A percentile compares a stretch with the other conserved stretches of the same genome.
Evolutionary conservation across 192 early-diverging fungal species (phyloP).

Genomic region (Gaertneriomyces semiglobifer): DNA sequence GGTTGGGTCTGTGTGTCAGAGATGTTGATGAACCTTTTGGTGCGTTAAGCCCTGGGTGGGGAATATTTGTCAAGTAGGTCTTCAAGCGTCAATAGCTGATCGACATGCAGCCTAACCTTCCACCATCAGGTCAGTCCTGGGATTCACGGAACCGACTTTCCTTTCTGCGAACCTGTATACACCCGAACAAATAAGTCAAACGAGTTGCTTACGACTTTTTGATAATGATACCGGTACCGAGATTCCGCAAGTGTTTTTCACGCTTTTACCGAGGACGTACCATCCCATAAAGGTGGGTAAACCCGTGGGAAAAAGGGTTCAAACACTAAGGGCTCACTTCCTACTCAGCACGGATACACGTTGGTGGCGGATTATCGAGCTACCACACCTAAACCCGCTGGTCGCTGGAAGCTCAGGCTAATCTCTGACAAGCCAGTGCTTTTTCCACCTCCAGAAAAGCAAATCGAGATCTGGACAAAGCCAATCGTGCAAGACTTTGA

Average conservation of each 20-base stretch:
- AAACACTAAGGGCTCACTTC: neutral
- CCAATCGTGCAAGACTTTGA: conserved; percentile 53
- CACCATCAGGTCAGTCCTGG: conserved; percentile 32
- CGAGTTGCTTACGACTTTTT: conserved; percentile 39
- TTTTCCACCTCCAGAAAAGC: conserved; percentile 30
- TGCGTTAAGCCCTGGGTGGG: conserved; percentile 1
- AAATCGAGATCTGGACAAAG: conserved; percentile 41
- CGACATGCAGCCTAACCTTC: neutral
- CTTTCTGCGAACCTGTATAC: conserved; percentile 41
- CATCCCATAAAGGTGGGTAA: conserved; percentile 45
- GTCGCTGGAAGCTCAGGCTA: conserved; percentile 53
- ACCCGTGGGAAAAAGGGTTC: neutral
- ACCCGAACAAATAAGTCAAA: conserved; percentile 38
- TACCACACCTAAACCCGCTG: conserved; percentile 14
- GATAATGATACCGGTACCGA: conserved; percentile 50
- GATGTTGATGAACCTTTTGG: conserved; percentile 53
- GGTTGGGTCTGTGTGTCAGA: conserved; percentile 35
- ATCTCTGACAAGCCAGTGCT: conserved; percentile 34
- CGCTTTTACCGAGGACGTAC: conserved; percentile 34
- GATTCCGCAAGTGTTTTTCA: conserved; percentile 38
- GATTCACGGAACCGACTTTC: conserved; percentile 41
- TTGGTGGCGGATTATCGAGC: conserved; percentile 46
- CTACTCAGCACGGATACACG: conserved; percentile 45
- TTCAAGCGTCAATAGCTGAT: neutral
- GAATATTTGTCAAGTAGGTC: conserved; percentile 47